Base-by-base conservation (phyloP, 2,329 filamentous ascomycete genomes). In the Claviceps sp. region DNA sequence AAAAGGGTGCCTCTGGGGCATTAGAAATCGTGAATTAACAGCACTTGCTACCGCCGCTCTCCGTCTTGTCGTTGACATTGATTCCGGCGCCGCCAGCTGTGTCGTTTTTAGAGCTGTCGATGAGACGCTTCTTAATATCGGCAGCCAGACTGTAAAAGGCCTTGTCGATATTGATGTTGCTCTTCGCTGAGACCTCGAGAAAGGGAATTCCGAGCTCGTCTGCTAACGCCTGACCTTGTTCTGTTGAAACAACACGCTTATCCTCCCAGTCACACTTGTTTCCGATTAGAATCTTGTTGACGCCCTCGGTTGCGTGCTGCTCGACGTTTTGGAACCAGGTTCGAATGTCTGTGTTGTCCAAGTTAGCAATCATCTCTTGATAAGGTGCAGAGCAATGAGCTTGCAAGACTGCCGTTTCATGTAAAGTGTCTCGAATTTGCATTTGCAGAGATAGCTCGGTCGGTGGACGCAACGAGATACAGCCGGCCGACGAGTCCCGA, bases 211-310 rank as follows among this genome's bases (percentile, higher is more conserved):
- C 89, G 55, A 98, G 84, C 72, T 97, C 93, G 71, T 95, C 87
- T 54, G 93, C 93, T 52, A 98, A 81, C 59, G 85, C 84, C 70
- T 98, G 90, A 61, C 93, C 93, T 65, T 89, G 85, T 69, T 96
- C 90, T 55, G 87, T 95, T 48, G 88, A 89, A 43, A 98, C 87
- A 52, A 87, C 89, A 60, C 93, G 85, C 79, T 97, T 97, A 74
- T 98, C 93, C 72, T 97, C 93, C 93, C 93, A 97, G 72, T 98
- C 93, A 74, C 93, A 98, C 75, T 98, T 98, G 80, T 98, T 98
- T 68, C 93, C 93, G 61, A 98, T 96, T 59, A 98, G 81, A 66
- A 98, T 97, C 78, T 97, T 98, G 82, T 97, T 96, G 66, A 98
- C 93, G 64, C 93, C 93, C 73, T 97, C 93, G 63, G 89, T 95